Base-by-base conservation (phyloP, 2,329 filamentous ascomycete genomes). In the Botrytis porri region DNA sequence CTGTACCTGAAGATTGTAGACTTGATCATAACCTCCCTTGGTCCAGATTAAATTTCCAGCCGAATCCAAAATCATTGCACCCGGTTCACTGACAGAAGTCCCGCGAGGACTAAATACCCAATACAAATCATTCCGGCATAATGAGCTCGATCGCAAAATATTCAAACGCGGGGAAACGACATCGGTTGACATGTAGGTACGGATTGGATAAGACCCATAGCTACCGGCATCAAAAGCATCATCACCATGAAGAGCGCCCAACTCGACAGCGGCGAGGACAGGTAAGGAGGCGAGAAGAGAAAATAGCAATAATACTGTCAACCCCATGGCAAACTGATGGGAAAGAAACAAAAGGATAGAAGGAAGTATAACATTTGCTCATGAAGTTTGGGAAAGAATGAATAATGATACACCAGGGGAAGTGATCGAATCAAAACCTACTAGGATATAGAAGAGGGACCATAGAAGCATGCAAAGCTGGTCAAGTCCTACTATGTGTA, bases 11-110 rank as follows among this genome's bases (percentile, higher is more conserved):
- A 85, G 77, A 75, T 85, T 85, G 74, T 86, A 85, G 9, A 83
- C 82, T 66, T 84, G 80, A 18, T 77, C 76, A 61, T 81, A 81
- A 54, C 79, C 76, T 5, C 73, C 59, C 43, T 79, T 80, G 64
- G 82, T 84, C 85, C 85, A 86, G 12, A 86, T 81, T 32, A 86
- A 76, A 73, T 84, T 80, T 9, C 84, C 84, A 3, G 81, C 77
- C 20, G 80, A 77, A 76, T 85, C 84, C 41, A 86, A 75, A 20
- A 86, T 84, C 74, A 83, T 83, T 2, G 84, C 83, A 4, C 83
- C 82, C 2, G 82, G 79, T 10, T 80, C 76, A 18, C 75, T 77
- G 7, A 83, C 78, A 20, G 74, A 75, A 14, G 59, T 77, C 6
- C 83, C 83, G 32, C 80, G 79, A 0, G 83, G 83, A 59, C 83